Evolutionary conservation across 106 monocot species (phyloP).

Genomic region (Acorus gramineus): DNA sequence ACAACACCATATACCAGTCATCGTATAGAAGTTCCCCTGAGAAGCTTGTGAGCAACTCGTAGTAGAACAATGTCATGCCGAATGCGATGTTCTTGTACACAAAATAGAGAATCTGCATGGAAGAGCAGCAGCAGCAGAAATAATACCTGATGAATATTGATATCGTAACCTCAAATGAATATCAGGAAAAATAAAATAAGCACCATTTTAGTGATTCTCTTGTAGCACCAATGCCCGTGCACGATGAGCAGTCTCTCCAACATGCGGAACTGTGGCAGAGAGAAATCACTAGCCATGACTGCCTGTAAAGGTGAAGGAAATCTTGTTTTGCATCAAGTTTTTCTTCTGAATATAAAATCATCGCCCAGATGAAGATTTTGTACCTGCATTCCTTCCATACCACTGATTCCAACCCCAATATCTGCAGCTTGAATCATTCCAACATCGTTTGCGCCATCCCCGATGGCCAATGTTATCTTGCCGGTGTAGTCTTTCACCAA

Average conservation of each 20-base stretch:
- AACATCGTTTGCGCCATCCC: conserved; percentile 24
- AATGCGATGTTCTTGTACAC: conserved; percentile 20
- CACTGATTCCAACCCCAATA: conserved; percentile 24
- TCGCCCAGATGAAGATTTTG: not conserved
- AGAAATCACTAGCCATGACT: conserved; percentile 29
- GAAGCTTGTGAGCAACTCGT: conserved; percentile 10
- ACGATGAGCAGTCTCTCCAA: conserved; percentile 18
- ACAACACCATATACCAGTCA: conserved; percentile 17
- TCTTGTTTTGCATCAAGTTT: no score
- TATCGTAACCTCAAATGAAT: no score
- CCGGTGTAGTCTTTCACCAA: conserved; percentile 13
- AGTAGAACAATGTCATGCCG: conserved; percentile 24
- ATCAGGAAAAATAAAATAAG: not conserved
- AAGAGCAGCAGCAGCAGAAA: no score
- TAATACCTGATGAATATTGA: no score
- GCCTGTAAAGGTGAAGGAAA: conserved; percentile 4
- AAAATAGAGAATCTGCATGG: conserved; percentile 22
- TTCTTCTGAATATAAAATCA: no score
- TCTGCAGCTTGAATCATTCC: conserved; percentile 25
- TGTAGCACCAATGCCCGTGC: conserved; percentile 25
- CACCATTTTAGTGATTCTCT: conserved; percentile 25
- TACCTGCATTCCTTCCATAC: conserved; percentile 26
- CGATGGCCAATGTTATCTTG: conserved; percentile 18
- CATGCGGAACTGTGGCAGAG: conserved; percentile 11
- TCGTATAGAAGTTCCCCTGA: conserved; percentile 14